Evolutionary conservation across 2,329 filamentous ascomycete species (phyloP), one percentile per base, ranked within the genome.

Genomic region (Aspergillus ibericus): DNA sequence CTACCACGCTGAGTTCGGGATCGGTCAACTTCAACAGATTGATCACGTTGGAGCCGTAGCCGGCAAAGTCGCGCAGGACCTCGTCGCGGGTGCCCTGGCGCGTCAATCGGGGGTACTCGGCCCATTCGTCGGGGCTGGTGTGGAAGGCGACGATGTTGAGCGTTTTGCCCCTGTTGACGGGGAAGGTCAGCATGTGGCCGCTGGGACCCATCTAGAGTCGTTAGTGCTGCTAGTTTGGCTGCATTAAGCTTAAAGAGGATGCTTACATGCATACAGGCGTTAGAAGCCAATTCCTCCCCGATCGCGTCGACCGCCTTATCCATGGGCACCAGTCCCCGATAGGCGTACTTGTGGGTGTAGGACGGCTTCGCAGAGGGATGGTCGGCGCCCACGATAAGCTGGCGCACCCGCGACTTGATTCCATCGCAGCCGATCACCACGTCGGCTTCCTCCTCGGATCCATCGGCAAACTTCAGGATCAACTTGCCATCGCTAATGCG

Each of bases 331-430:
- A 62, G 35, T 3, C 59, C 59, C 13, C 59, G 59, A 27, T 59
- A 62, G 22, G 78, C 81, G 59, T 81, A 82, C 63, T 83, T 84
- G 50, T 80, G 78, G 0, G 78, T 80, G 63, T 81, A 85, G 1
- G 75, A 70, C 0, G 83, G 78, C 15, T 75, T 67, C 1, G 78
- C 74, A 4, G 78, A 76, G 0, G 77, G 77, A 60, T 77, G 66
- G 0, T 76, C 66, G 1, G 70, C 68, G 0, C 78, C 78, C 0
- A 83, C 69, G 2, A 84, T 68, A 5, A 79, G 60, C 35, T 75
- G 61, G 25, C 83, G 73, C 4, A 81, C 77, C 32, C 75, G 73
- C 5, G 80, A 82, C 66, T 80, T 80, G 62, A 82, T 78, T 2
- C 81, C 81, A 62, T 83, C 81, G 55, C 77, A 78, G 3, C 80